Base-by-base conservation (phyloP, 257 asterid genomes). In the Solanum chiquidenum region DNA sequence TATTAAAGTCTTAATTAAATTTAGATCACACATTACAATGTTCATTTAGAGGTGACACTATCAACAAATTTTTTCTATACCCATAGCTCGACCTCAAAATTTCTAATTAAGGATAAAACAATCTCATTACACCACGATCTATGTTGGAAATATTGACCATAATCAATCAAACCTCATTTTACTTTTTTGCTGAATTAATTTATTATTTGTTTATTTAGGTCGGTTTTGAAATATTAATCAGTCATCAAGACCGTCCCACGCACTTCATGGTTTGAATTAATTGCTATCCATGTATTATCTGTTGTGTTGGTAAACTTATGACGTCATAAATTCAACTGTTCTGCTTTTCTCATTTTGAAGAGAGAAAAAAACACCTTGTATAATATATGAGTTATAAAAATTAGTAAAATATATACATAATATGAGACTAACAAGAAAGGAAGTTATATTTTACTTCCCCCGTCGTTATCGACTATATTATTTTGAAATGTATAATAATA, bases 21-120 rank as follows among this genome's bases (percentile, higher is more conserved):
- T 0, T 46, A 0, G 0, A 46, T 12, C 0, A 13, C 4, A 0
- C 16, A 12, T 4, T 1, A 2, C 6, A 2, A 4, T 1, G 55
- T 13, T 13, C 2, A 46, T 46, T 0, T 4, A 2, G 0, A 0
- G 0, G 2, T 12, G 0, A 46, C 2, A 13, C 0, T 12, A 12
- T 0, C 1, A 46, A 4, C 12, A 46, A 12, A 3, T 0, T 42
- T 42, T 3, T 4, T 42, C 0, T 13, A 12, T 12, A 46, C 0
- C 14, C 2, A 12, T 0, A 0, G 1, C 4, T 12, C 14, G 2
- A 44, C 12, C 6, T 4, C 13, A 4, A 44, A 1, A 44, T 0
- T 2, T 44, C 0, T 44, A 2, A 44, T 12, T 44, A 44, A 44
- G 16, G 0, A 44, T 1, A 0, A 4, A 44, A 0, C 2, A 44